Conservation (phyloP, 192 early-diverging fungal species). For the Coemansia sp. region DNA sequence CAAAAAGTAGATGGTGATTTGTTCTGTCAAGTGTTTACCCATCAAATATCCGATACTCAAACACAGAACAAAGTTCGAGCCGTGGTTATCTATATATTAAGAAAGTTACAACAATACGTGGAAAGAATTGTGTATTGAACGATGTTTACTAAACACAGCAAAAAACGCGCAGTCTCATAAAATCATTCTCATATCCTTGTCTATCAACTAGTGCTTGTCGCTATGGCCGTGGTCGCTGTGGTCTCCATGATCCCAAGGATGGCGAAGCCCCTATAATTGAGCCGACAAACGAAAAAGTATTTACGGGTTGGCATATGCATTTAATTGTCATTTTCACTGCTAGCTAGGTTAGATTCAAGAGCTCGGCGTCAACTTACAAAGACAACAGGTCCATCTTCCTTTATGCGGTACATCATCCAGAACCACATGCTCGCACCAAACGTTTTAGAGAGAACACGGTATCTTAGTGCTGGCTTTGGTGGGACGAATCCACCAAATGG, state of each 20-base stretch:
- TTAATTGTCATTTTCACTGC: not conserved
- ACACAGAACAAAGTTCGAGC: not conserved
- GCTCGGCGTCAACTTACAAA: slow-evolving; percentile 38
- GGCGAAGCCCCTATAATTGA: slow-evolving; percentile 59
- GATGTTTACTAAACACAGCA: not conserved
- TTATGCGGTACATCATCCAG: slow-evolving; percentile 82
- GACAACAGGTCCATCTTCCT: slow-evolving; percentile 69
- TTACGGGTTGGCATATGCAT: not conserved
- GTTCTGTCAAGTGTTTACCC: not conserved
- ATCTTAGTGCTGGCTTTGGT: slow-evolving; percentile 41
- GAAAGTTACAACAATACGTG: too few species aligned
- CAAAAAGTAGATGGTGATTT: slow-evolving; percentile 25
- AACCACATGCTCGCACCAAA: slow-evolving; percentile 79
- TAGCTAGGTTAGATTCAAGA: too few species aligned
- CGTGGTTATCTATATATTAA: too few species aligned
- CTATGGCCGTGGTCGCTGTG: slow-evolving; percentile 55
- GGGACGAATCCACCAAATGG: slow-evolving; percentile 42
- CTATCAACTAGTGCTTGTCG: slow-evolving; percentile 33
- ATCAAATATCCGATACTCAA: not conserved
- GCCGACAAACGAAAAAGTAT: too few species aligned
- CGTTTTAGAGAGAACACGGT: slow-evolving; percentile 61
- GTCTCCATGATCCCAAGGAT: slow-evolving; percentile 67
- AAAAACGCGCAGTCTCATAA: too few species aligned
- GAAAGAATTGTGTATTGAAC: not conserved
- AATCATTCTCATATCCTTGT: too few species aligned